Evolutionary conservation across 2,329 filamentous ascomycete genomes (phyloP), one percentile per base, ranked within the genome.

Genomic region (Penicillium sp.): DNA sequence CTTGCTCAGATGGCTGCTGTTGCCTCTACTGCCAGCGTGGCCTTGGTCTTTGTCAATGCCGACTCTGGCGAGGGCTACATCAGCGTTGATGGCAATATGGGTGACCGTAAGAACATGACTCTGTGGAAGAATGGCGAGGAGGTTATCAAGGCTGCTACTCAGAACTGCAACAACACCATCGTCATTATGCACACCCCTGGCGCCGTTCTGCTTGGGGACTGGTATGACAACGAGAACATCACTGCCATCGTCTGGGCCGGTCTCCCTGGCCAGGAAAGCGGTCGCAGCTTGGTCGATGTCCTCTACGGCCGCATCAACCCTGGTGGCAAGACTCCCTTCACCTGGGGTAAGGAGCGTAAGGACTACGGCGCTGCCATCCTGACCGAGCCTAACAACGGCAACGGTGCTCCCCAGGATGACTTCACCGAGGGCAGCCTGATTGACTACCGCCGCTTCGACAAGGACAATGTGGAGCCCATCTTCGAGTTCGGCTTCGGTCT

Each of bases 51-150:
- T 69, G 93, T 91, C 70, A 96, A 96, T 67, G 88, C 92, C 14
- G 84, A 93, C 72, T 86, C 89, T 3, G 94, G 94, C 55, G 95
- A 98, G 77, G 92, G 91, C 5, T 97, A 86, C 78, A 92, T 98
- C 70, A 83, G 79, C 31, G 85, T 96, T 1, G 94, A 93, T 63
- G 89, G 86, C 55, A 97, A 97, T 73, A 81, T 83, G 60, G 95
- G 95, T 59, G 94, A 98, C 75, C 89, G 95, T 55, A 92, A 93
- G 70, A 97, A 99, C 78, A 82, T 99, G 39, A 96, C 92, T 0
- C 82, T 96, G 0, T 98, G 94, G 94, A 83, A 88, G 61, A 84
- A 88, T 59, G 93, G 91, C 42, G 92, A 98, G 55, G 82, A 84
- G 0, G 79, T 98, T 57, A 90, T 98, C 77, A 84, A 90, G 76